Percentiles rank a stretch among this genome's conserved stretches.
Evolutionary conservation across 2,329 filamentous ascomycete species (phyloP).

Genomic region (Neofusicoccum parvum): DNA sequence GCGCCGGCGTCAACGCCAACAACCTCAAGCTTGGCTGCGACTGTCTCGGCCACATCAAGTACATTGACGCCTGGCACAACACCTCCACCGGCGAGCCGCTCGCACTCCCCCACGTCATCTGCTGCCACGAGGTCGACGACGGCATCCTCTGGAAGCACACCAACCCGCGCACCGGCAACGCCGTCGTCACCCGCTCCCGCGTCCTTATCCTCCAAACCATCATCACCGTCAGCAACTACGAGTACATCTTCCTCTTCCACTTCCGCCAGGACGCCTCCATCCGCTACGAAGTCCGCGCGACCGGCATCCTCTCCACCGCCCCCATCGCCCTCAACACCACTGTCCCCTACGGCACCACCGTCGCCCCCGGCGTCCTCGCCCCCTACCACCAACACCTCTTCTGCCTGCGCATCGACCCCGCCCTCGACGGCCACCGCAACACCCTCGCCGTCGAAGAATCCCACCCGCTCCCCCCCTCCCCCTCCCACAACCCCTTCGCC

Average conservation of each 20-base stretch:
- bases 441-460: slow-evolving; percentile 36
- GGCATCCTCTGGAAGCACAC: slow-evolving; percentile 36
- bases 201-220: slow-evolving; percentile 31
- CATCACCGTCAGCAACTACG: slow-evolving; percentile 34
- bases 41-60: slow-evolving; percentile 49
- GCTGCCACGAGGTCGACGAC: slow-evolving; percentile 42
- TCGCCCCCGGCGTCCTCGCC: slow-evolving; percentile 25
- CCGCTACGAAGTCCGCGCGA: slow-evolving; percentile 25
- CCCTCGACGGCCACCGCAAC: slow-evolving; percentile 42
- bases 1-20: slow-evolving; percentile 47
- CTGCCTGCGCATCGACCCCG: slow-evolving; percentile 47
- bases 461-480: slow-evolving; percentile 24
- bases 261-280: slow-evolving; percentile 25
- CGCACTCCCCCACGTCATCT: slow-evolving; percentile 45
- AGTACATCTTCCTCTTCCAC: slow-evolving; percentile 29
- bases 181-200: slow-evolving; percentile 28
- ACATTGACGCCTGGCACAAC: slow-evolving; percentile 44
- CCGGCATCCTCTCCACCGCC: slow-evolving; percentile 26
- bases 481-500: slow-evolving; percentile 19
- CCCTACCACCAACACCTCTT: slow-evolving; percentile 36
- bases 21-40: slow-evolving; percentile 48
- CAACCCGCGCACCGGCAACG: slow-evolving; percentile 29
- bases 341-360: slow-evolving; percentile 25
- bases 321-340: slow-evolving; percentile 20
- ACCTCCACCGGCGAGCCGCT: slow-evolving; percentile 39